Evolutionary conservation across 768 basidiomycete genomes (phyloP).

Genomic region (Suillus hirtellus): DNA sequence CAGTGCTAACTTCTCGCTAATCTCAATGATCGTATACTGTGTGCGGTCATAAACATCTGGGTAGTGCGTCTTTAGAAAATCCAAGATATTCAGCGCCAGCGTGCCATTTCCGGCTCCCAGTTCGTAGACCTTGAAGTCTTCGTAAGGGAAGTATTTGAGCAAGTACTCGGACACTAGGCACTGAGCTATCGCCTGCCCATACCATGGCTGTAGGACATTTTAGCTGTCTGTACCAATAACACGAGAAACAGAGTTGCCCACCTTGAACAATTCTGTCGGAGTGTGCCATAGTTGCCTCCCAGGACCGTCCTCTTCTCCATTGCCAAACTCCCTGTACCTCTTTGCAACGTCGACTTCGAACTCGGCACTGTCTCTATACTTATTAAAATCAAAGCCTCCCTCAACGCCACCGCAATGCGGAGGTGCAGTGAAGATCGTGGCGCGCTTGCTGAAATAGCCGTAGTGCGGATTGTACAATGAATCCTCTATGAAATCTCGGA

Average conservation of each 20-base stretch:
- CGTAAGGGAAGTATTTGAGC: constrained; percentile 93
- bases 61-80: constrained; percentile 72
- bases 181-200: constrained; percentile 86
- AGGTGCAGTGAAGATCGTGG: constrained; percentile 79
- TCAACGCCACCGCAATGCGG: constrained; percentile 40
- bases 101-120: constrained; percentile 98
- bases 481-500: constrained; percentile 96
- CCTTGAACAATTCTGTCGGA: constrained; percentile 97
- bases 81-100: constrained; percentile 84
- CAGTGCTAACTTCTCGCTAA: constrained; percentile 74
- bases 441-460: constrained; percentile 95
- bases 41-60: constrained; percentile 94
- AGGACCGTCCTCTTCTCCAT: constrained; percentile 60
- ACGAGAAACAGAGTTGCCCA: constrained; percentile 28
- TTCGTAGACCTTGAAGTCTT: constrained; percentile 95
- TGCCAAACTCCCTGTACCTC: constrained; percentile 73
- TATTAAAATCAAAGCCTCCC: constrained; percentile 64
- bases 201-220: constrained; percentile 71
- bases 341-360: constrained; percentile 83
- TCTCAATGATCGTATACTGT: constrained; percentile 93
- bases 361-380: constrained; percentile 64
- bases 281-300: constrained; percentile 98
- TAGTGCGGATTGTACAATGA: constrained; percentile 96
- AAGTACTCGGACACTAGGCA: constrained; percentile 92
- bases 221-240: constrained; percentile 10